Base-by-base conservation (phyloP, 2,329 filamentous ascomycete genomes). In the Stemphylium lycopersici region DNA sequence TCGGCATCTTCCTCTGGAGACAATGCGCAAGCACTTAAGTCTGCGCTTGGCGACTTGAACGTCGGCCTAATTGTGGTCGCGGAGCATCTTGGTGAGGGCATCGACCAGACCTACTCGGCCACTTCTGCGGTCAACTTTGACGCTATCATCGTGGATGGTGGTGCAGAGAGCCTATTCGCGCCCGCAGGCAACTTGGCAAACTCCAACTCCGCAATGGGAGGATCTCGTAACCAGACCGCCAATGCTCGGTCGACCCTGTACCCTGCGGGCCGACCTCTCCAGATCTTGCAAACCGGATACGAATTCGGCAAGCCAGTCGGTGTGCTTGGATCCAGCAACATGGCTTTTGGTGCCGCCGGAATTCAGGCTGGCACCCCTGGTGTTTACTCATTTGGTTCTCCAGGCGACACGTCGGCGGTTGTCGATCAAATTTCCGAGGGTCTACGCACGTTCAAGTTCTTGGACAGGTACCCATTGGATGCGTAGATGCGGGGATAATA, bases 281-380 rank as follows among this genome's bases (percentile, higher is more conserved):
- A 89, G 76, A 87, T 91, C 45, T 70, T 90, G 15, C 69, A 79
- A 13, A 83, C 87, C 65, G 84, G 80, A 0, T 91, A 85, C 75
- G 78, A 83, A 20, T 91, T 86, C 78, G 88, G 87, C 3, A 91
- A 91, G 79, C 86, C 89, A 0, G 77, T 91, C 20, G 87, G 79
- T 12, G 84, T 83, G 24, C 60, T 90, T 1, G 87, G 86, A 1
- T 71, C 66, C 11, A 74, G 73, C 0, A 74, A 61, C n/a, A 48
- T 52, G 3, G 77, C 79, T 3, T 71, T 84, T 5, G 58, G 69
- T 1, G 72, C 70, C 11, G 78, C 79, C 0, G 80, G 80, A 1
- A 80, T 88, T 44, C 64, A 73, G 42, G 55, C 65, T 0, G 67
- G 71, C 0, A 66, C 71, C 1, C 77, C 78, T 40, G 78, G 80